Evolutionary conservation across 352 stramenopile genomes (phyloP), one percentile per base, ranked within the genome.

Genomic region (Globisporangium spinosum): DNA sequence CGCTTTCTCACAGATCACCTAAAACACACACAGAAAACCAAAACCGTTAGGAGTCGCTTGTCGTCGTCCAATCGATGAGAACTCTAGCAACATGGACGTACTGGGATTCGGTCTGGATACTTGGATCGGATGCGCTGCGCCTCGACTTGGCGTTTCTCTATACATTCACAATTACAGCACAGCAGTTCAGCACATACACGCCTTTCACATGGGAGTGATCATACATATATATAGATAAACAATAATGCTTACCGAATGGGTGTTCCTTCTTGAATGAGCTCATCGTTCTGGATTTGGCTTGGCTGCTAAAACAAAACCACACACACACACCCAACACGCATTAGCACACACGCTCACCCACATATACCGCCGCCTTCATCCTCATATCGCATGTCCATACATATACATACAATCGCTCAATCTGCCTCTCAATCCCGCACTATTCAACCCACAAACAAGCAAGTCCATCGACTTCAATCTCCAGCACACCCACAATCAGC

Each of bases 21-120:
- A 54, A 12, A 58, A 49, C 15, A 20, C 3, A 63, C 45, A 15
- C 12, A 49, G 13, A 58, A 25, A 23, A 23, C 10, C n/a, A 65
- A 34, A 9, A 15, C 22, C 6, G 43, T 38, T 40, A 51, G n/a
- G 22, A 67, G 23, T 23, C 13, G 29, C 5, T 1, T 27, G 15
- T 3, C 10, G 12, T 22, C 56, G n/a, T 61, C 56, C 3, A n/a
- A 56, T 22, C 35, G 49, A 64, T 15, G 57, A 45, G 40, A 55
- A 29, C 27, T 40, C 22, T 10, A 3, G 17, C 17, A 64, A 9
- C 57, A 64, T 13, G 45, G 34, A 49, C 77, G 29, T 57, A 96
- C 94, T 29, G 98, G 98, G 71, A 99, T 98, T 65, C 98, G 90
- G 82, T 99, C 97, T 10, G 98, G 97, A 82, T 99, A 99, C 81